Evolutionary conservation across 345 rosid genomes (phyloP).

Genomic region (Euphorbia peplus): DNA sequence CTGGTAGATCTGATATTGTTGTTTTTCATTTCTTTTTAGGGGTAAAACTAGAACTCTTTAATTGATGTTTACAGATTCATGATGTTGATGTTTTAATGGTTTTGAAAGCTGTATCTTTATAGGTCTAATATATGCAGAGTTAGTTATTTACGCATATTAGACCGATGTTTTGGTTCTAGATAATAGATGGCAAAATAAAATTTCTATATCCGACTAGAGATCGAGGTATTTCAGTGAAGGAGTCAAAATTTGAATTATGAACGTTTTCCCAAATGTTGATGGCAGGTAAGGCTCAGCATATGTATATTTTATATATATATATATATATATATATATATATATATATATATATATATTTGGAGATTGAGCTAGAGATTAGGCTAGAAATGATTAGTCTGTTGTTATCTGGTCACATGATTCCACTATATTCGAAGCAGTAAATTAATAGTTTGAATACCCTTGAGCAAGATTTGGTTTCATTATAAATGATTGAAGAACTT

Average conservation of each 20-base stretch:
- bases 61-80: not conserved
- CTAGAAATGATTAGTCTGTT: not conserved
- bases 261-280: not conserved
- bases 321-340: no score
- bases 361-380: not conserved
- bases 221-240: not conserved
- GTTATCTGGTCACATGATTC: not conserved
- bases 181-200: not conserved
- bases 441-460: not conserved
- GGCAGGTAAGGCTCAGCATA: not conserved
- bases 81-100: not conserved
- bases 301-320: not conserved
- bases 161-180: not conserved
- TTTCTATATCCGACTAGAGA: not conserved
- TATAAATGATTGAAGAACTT: not conserved
- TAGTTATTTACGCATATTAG: not conserved
- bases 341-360: not conserved
- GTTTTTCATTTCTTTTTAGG: not conserved
- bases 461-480: not conserved
- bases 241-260: conserved; percentile 1
- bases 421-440: not conserved
- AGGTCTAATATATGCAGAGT: not conserved
- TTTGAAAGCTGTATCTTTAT: not conserved
- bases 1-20: not conserved
- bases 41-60: not conserved